A percentile compares a stretch with the other conserved stretches of the same genome.
Evolutionary conservation across 441 rosid genomes (phyloP).

Genomic region (Arabidopsis hybrid): DNA sequence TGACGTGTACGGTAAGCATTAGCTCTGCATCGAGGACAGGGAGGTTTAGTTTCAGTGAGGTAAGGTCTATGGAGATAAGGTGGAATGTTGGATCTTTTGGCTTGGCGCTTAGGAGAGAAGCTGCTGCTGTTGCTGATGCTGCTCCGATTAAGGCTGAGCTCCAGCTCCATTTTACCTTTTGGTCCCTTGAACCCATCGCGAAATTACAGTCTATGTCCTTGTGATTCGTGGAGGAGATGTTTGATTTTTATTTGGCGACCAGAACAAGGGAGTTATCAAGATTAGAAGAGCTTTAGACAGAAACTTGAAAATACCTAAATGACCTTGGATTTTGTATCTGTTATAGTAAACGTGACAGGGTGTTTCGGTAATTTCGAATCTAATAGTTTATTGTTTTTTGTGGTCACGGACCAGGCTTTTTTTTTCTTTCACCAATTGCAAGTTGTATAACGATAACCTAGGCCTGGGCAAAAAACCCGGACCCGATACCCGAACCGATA

Average conservation of each 20-base stretch:
- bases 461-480: no score
- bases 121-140: constrained; percentile 59
- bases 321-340: background rate
- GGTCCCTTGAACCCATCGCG: constrained; percentile 43
- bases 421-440: no score
- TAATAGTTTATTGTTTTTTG: background rate
- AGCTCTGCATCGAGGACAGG: constrained; percentile 80
- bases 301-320: background rate
- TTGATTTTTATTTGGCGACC: background rate
- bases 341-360: background rate
- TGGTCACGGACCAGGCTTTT: no score
- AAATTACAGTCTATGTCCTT: constrained; percentile 18
- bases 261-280: background rate
- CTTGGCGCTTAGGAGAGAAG: constrained; percentile 56
- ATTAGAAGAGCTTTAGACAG: background rate
- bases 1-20: constrained; percentile 82
- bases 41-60: constrained; percentile 78
- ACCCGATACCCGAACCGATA: no score
- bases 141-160: constrained; percentile 73
- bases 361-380: background rate
- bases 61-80: constrained; percentile 73
- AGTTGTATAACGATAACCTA: no score
- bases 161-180: constrained; percentile 77
- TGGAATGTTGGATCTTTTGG: constrained; percentile 88
- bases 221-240: background rate